Conservation (phyloP, 2,329 filamentous ascomycete genomes). For the Aspergillus sp. region DNA sequence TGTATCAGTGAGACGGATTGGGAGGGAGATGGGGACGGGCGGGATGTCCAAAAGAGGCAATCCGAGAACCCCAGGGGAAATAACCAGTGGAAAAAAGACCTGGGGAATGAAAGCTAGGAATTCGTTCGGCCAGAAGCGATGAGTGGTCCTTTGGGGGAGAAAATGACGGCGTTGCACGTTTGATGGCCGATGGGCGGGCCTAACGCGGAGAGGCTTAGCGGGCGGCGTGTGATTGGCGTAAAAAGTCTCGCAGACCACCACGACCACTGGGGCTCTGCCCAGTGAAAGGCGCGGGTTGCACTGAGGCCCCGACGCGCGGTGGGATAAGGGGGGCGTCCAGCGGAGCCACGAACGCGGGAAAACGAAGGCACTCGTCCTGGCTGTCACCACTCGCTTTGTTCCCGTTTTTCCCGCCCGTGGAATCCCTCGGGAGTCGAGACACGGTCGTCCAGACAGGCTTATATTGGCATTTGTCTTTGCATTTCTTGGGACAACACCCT, state of each 20-base stretch:
- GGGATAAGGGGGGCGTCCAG: too few species aligned
- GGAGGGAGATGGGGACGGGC: neutral
- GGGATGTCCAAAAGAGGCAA: constrained; percentile 11
- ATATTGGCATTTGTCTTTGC: constrained; percentile 4
- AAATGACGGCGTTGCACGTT: constrained; percentile 6
- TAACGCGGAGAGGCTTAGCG: neutral
- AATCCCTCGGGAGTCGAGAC: neutral
- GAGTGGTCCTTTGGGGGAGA: neutral
- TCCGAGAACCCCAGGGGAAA: constrained; percentile 4
- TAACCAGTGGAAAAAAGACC: neutral
- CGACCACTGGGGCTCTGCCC: neutral
- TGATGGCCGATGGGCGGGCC: neutral
- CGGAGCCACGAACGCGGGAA: too few species aligned
- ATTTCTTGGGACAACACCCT: constrained; percentile 3
- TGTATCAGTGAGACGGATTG: neutral
- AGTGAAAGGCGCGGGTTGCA: neutral
- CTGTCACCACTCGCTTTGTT: too few species aligned
- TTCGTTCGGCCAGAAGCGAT: neutral
- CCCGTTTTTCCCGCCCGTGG: too few species aligned
- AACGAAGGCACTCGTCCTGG: too few species aligned
- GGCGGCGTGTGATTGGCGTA: neutral
- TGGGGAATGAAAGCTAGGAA: neutral
- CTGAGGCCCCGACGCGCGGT: too few species aligned
- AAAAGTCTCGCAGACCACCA: too few species aligned
- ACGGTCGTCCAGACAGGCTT: constrained; percentile 2